Percentiles rank a stretch among this genome's conserved stretches.
Conservation (phyloP, 202 grass and related monocot species). For the Hordeum pubiflorum region DNA sequence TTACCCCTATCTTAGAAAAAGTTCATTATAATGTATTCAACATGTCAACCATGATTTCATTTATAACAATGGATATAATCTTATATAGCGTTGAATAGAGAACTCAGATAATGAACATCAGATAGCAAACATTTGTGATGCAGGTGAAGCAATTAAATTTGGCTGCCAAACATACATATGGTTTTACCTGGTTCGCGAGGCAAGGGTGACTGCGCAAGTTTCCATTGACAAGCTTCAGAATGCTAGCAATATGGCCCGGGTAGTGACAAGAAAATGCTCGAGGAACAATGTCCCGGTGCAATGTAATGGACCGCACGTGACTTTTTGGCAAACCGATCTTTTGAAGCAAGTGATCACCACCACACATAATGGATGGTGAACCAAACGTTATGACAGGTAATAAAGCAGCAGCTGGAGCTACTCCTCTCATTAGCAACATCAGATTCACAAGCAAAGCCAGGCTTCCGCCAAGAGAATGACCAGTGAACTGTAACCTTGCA, state of each 20-base stretch:
- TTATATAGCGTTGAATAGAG: no score
- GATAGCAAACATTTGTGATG: no score
- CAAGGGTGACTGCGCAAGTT: slow-evolving; percentile 79
- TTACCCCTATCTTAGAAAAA: no score
- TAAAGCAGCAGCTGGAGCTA: slow-evolving; percentile 34
- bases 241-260: slow-evolving; percentile 68
- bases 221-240: slow-evolving; percentile 74
- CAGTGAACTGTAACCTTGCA: slow-evolving; percentile 51
- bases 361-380: slow-evolving; percentile 84
- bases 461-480: slow-evolving; percentile 79
- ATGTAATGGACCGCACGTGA: slow-evolving; percentile 61
- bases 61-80: no score
- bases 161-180: background rate
- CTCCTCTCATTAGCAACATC: slow-evolving; percentile 54
- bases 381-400: slow-evolving; percentile 82
- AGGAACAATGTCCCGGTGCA: slow-evolving; percentile 91
- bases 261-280: slow-evolving; percentile 83
- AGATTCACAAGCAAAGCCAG: slow-evolving; percentile 62
- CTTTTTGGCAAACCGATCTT: slow-evolving; percentile 53
- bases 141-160: background rate
- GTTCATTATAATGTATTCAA: no score
- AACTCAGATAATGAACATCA: no score
- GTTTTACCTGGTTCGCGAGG: slow-evolving; percentile 74
- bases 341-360: slow-evolving; percentile 63
- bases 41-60: no score